Evolutionary conservation across 2,329 filamentous ascomycete species (phyloP), one percentile per base, ranked within the genome.

Genomic region (Ceratocystis lukuohia): DNA sequence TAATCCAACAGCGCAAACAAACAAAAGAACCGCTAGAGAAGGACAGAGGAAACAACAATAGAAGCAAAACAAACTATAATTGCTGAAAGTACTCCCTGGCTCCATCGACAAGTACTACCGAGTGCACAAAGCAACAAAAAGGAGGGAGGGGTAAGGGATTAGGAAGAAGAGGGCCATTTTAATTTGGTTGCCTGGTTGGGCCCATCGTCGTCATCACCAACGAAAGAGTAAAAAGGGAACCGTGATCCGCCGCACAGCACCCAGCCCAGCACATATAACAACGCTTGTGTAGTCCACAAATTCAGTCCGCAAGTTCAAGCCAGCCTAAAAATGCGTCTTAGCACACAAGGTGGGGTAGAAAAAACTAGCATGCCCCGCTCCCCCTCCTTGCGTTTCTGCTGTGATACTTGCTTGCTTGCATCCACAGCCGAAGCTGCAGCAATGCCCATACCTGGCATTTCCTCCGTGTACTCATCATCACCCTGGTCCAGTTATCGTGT

Each of bases 1-100:
- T 59, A 59, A 59, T 37, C 56, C 28, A 59, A 59, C 30, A 59
- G 3, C 56, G 8, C 30, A 45, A 62, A 62, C 5, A 41, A 62
- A 46, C 37, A 20, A 30, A 45, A 62, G 30, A 44, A 62, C 20
- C 30, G 1, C 20, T 1, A 37, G 30, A 59, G 56, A 15, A 20
- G 15, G 37, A 59, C 56, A n/a, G 33, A 37, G n/a, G n/a, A 46
- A 45, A 44, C 15, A 28, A 44, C 5, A 12, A 56, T 15, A 15
- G 15, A 62, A 62, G 37, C 20, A 20, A 62, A 44, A 62, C 56
- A 59, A 59, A 25, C 56, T 37, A 59, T 20, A 57, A 4, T 17
- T 6, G 5, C 25, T 17, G 25, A 37, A 5, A 2, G 53, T 30
- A 15, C 33, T n/a, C 46, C 2, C 25, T 4, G 37, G 37, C 37